A percentile compares a stretch with the other conserved stretches of the same genome.
These are phyloP conservation scores for Boletellus sp. DNA, from an alignment of 1,284 basidiomycete genomes.

Conservation along the genomic window DNA sequence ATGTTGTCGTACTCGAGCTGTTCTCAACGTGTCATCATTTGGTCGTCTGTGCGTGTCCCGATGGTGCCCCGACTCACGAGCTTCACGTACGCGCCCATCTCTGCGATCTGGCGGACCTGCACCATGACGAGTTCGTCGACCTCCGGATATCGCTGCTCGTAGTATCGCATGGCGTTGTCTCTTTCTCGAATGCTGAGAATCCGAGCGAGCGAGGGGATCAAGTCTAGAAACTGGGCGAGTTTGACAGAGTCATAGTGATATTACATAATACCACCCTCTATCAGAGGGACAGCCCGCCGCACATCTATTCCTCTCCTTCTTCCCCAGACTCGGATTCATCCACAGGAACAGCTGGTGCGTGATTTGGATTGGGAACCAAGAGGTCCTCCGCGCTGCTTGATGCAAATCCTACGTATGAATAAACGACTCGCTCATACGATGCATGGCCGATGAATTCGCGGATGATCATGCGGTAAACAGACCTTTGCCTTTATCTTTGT, in stretches of 20 bases:
- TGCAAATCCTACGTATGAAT: slow-evolving; percentile 6
- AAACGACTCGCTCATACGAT: background rate
- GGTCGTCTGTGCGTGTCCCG: background rate
- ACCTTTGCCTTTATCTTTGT: slow-evolving; percentile 21
- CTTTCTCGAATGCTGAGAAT: background rate
- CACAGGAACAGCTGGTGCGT: slow-evolving; percentile 8
- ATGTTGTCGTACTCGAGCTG: slow-evolving; percentile 99
- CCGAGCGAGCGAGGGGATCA: too few relatives aligned
- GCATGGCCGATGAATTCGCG: background rate
- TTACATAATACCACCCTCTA: too few relatives aligned
- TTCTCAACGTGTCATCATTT: background rate
- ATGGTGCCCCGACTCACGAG: slow-evolving; percentile 59
- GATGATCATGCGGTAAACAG: slow-evolving; percentile 4
- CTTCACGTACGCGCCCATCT: slow-evolving; percentile 99
- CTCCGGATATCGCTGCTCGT: slow-evolving; percentile 78
- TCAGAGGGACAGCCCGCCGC: too few relatives aligned
- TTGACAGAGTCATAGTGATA: too few relatives aligned
- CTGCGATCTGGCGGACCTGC: slow-evolving; percentile 97
- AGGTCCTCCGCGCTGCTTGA: slow-evolving; percentile 24
- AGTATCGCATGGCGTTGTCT: slow-evolving; percentile 63
- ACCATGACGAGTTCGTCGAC: slow-evolving; percentile 99
- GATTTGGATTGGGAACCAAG: slow-evolving; percentile 33
- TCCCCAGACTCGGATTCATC: slow-evolving; percentile 12
- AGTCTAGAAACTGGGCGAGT: too few relatives aligned
- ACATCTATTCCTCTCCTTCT: slow-evolving; percentile 2